Percentiles rank a stretch among this genome's conserved stretches.
Evolutionary conservation across 345 rosid genomes (phyloP).

Genomic region (Ailanthus altissimus): DNA sequence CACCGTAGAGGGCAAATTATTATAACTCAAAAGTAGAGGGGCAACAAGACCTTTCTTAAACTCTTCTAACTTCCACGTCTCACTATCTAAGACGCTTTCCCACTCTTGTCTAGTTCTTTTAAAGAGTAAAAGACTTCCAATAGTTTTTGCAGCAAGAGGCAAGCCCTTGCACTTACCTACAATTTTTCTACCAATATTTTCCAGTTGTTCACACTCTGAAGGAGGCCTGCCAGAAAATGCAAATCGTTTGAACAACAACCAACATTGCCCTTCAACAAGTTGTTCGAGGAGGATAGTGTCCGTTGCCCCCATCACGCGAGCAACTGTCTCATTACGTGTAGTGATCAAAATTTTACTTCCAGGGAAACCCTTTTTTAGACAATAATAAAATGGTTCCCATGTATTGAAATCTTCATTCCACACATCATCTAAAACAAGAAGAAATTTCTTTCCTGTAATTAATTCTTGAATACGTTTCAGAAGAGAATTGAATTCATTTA

Average conservation of each 20-base stretch:
- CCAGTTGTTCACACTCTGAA: background rate
- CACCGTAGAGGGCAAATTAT: background rate
- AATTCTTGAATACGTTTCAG: background rate
- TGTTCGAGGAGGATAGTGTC: background rate
- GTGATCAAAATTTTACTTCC: background rate
- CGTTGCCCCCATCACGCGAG: background rate
- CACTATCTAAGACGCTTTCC: background rate
- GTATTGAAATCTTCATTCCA: background rate
- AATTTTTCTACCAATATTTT: background rate
- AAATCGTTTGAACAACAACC: background rate
- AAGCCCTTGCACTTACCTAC: background rate
- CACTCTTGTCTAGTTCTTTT: background rate
- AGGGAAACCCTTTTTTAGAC: background rate
- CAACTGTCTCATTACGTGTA: background rate
- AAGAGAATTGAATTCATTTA: background rate
- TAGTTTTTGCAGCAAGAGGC: constrained; percentile 2
- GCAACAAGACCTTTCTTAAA: background rate
- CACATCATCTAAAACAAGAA: background rate
- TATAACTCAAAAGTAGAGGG: background rate
- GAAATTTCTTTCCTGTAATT: background rate
- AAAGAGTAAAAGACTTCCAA: background rate
- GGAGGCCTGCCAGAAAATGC: background rate
- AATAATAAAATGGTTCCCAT: background rate
- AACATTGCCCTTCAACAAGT: background rate
- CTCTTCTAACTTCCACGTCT: background rate